Base-by-base conservation (phyloP, 306 rosid species). In the Dalbergia oliveri region DNA sequence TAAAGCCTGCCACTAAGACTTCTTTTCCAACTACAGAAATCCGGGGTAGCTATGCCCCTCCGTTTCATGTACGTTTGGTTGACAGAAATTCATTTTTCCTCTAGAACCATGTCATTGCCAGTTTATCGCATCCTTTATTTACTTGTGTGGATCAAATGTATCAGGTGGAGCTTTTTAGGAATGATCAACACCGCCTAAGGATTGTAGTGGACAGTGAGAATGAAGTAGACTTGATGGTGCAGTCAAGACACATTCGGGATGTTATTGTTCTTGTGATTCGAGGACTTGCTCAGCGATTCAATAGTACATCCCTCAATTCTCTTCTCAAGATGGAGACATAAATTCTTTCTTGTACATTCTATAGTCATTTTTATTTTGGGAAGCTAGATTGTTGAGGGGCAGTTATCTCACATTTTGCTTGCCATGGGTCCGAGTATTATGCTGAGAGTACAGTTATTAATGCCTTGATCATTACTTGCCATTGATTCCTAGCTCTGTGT, bases 221-320 rank as follows among this genome's bases (percentile, higher is more conserved):
- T 82, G 98, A 93, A 86, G 98, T 88, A 39, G 97, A 95, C 79
- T 80, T 95, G 86, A 89, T 93, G 86, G 97, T 95, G 87, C 99
- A 93, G 35, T 91, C 99, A n/a, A 87, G 97, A 72, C 98, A 95
- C 90, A 90, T 93, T 59, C 90, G 99, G 12, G 99, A 95, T 85
- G 92, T 95, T 49, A 62, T 87, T 35, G 94, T 93, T 82, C 97
- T 95, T 62, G 99, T 95, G 77, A 90, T 95, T 78, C 87, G 98
- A 75, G 99, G 99, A 77, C 75, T 93, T 69, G 99, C 99, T 85
- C 99, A 95, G 80, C 84, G 97, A 83, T 95, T 93, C 79, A 95
- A 95, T 49, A 95, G 99, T 78, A 95, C 99, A 76, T 93, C 99
- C 58, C 98, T 95, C 82, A 95, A 95, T 81, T 88, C 98, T 53